A percentile compares a stretch with the other conserved stretches of the same genome.
Evolutionary conservation across 768 basidiomycete genomes (phyloP).

Genomic region (Boletus sp.): DNA sequence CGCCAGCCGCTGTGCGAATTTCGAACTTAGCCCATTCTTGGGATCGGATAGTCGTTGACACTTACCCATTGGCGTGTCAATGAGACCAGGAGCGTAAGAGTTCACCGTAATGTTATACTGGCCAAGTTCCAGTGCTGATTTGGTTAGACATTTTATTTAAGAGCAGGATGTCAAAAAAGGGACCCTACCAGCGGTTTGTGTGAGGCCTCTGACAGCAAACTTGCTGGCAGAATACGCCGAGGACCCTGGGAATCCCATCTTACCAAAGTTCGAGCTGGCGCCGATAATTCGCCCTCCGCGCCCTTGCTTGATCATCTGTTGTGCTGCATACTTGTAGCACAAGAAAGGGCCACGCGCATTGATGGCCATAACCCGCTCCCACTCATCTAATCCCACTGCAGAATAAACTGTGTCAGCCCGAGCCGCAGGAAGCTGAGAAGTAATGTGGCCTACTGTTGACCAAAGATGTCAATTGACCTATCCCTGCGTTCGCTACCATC

Average conservation of each 20-base stretch:
- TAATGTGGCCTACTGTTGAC: not conserved
- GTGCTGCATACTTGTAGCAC: constrained; percentile 60
- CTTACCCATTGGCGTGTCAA: constrained; percentile 30
- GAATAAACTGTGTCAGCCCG: not conserved
- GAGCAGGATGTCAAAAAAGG: not conserved
- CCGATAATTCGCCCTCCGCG: constrained; percentile 53
- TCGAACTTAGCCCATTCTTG: not conserved
- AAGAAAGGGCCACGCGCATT: constrained; percentile 55
- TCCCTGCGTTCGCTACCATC: constrained; percentile 22
- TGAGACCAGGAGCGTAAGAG: constrained; percentile 36
- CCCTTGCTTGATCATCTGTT: constrained; percentile 52
- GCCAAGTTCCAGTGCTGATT: constrained; percentile 27
- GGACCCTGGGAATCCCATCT: not conserved
- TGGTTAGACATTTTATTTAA: not conserved
- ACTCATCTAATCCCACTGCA: not conserved
- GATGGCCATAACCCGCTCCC: constrained; percentile 23
- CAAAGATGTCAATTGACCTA: not conserved
- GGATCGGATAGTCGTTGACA: not conserved
- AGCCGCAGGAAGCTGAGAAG: fast-evolving
- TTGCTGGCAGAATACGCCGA: constrained; percentile 34
- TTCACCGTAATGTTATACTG: constrained; percentile 36
- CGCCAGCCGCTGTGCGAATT: not conserved
- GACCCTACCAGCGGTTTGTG: constrained; percentile 34
- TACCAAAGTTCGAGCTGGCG: constrained; percentile 11
- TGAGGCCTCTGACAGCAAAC: constrained; percentile 38